These are phyloP conservation scores for Penium margaritaceum DNA, from an alignment of 139 green algal species.

Conservation along the genomic window DNA sequence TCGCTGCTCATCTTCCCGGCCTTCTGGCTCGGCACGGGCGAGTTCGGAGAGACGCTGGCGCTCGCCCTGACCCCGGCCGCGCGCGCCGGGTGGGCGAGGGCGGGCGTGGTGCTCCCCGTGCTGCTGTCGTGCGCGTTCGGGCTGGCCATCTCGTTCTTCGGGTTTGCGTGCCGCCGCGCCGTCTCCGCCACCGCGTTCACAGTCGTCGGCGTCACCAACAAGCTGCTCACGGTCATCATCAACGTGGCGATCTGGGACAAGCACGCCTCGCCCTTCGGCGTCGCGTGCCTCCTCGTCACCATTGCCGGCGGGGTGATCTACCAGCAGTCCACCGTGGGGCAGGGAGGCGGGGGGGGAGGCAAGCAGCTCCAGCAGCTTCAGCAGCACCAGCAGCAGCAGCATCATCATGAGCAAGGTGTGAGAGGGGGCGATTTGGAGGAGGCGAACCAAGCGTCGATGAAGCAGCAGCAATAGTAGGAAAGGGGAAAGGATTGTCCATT, in stretches of 20 bases:
- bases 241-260: slow-evolving; percentile 64
- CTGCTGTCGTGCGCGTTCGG: slow-evolving; percentile 63
- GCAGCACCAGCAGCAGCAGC: no score
- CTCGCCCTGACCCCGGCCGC: neutral
- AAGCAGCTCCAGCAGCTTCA: no score
- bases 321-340: slow-evolving; percentile 32
- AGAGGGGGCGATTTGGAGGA: no score
- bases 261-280: slow-evolving; percentile 48
- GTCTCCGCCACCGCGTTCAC: slow-evolving; percentile 70
- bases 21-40: slow-evolving; percentile 24
- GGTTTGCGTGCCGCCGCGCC: slow-evolving; percentile 60
- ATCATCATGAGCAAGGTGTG: no score
- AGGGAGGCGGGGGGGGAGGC: no score
- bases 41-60: neutral
- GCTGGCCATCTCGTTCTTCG: slow-evolving; percentile 58
- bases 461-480: no score
- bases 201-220: slow-evolving; percentile 76
- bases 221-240: slow-evolving; percentile 64
- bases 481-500: no score
- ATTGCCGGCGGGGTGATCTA: slow-evolving; percentile 38
- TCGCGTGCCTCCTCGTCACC: slow-evolving; percentile 48
- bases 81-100: neutral
- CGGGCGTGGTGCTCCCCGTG: slow-evolving; percentile 34
- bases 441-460: no score
- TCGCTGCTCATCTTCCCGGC: slow-evolving; percentile 27